Base-by-base conservation (phyloP, 768 basidiomycete genomes). In the Crucibulum laeve region DNA sequence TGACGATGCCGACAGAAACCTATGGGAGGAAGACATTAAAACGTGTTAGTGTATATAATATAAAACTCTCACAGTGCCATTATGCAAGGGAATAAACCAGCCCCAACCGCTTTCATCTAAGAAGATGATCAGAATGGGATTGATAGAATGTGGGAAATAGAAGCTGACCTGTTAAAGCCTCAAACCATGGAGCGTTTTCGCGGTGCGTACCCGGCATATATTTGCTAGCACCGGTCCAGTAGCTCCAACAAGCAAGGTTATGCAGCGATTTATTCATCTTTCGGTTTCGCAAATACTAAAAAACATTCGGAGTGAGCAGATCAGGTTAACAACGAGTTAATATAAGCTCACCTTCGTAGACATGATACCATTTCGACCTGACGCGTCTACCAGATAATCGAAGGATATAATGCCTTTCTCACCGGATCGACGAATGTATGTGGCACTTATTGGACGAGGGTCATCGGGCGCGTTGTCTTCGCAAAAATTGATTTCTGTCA, bases 81-180 rank as follows among this genome's bases (percentile, higher is more conserved):
- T 64, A 47, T 71, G 64, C 13, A 79, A 64, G 2, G 76, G 77
- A 35, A 79, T 79, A 46, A 74, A 76, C 77, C 77, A 79, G n/a
- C 65, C 68, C 77, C 77, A 79, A 5, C 77, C 76, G 17, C 68
- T 67, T 48, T 76, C 73, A 34, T 77, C 76, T 76, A 49, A 22
- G 24, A 21, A 25, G 19, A 13, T 18, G 22, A 15, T 34, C 25
- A 44, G 21, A 38, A 34, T 25, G 28, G 4, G 6, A 14, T 22
- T 14, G n/a, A 37, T 21, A 40, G 6, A 17, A 11, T 35, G 22
- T 30, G 28, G 41, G 17, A 40, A 25, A 4, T 32, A 23, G 14
- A 25, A 32, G 30, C 52, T 22, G 42, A 59, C 59, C 57, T 45
- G 50, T 57, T 15, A 69, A 44, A 4, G 63, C 58, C 46, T 70